Conservation (phyloP, 768 basidiomycete genomes). For the Pholiota molesta region DNA sequence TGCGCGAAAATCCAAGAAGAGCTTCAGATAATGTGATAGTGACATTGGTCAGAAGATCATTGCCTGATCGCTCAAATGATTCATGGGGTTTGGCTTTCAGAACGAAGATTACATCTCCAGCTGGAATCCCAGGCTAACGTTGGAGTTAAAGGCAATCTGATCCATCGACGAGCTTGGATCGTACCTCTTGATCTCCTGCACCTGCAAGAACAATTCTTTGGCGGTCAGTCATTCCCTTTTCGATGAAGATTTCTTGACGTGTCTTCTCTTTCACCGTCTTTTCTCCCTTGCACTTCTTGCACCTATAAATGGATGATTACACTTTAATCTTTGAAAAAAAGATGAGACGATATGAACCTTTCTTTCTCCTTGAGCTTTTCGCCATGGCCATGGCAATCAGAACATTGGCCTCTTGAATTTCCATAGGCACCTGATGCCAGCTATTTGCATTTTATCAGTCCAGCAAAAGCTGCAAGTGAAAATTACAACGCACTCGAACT, state of each 20-base stretch:
- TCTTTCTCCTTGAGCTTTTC: conserved; percentile 84
- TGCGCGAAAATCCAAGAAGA: conserved; percentile 91
- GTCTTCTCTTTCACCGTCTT: conserved; percentile 87
- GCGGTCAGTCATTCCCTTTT: conserved; percentile 83
- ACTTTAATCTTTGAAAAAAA: neutral
- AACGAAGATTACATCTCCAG: conserved; percentile 91
- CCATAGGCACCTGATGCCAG: conserved; percentile 32
- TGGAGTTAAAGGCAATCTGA: neutral
- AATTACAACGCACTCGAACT: conserved; percentile 41
- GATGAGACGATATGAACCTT: conserved; percentile 46
- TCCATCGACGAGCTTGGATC: neutral
- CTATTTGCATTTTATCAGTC: conserved; percentile 16
- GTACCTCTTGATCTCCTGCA: conserved; percentile 88
- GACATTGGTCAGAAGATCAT: conserved; percentile 78
- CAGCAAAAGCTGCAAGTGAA: neutral
- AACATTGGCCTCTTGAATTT: conserved; percentile 57
- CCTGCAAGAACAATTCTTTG: conserved; percentile 89
- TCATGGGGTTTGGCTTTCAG: conserved; percentile 70
- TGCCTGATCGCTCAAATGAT: conserved; percentile 82
- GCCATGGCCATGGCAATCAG: conserved; percentile 71
- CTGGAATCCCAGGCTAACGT: conserved; percentile 74
- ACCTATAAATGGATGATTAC: conserved; percentile 46
- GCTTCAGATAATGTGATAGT: conserved; percentile 93
- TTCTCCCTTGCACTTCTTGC: conserved; percentile 94
- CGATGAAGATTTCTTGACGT: conserved; percentile 83